Conservation (phyloP, 2,329 filamentous ascomycete species). For the Leptographium lundbergii region DNA sequence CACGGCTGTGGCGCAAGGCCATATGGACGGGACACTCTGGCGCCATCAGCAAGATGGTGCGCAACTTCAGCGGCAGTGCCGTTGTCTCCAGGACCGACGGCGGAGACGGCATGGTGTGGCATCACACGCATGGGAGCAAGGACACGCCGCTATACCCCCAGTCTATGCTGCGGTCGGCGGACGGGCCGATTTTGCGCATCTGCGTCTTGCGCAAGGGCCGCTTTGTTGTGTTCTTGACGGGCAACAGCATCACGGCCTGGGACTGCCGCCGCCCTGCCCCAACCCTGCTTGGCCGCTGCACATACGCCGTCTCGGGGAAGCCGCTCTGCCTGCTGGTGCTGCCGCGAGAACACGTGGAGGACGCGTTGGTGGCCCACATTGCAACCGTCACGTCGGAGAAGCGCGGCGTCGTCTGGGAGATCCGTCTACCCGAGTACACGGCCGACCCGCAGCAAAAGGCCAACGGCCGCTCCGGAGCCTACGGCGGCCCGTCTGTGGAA, state of each 20-base stretch:
- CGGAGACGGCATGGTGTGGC: slow-evolving; percentile 77
- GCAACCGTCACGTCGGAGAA: slow-evolving; percentile 73
- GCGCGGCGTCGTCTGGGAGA: slow-evolving; percentile 70
- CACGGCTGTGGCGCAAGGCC: slow-evolving; percentile 47
- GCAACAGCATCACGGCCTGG: slow-evolving; percentile 62
- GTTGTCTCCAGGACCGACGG: slow-evolving; percentile 69
- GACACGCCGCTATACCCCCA: slow-evolving; percentile 31
- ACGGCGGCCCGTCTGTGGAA: slow-evolving; percentile 30
- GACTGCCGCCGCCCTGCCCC: slow-evolving; percentile 55
- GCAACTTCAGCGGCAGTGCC: slow-evolving; percentile 68
- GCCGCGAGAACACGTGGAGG: slow-evolving; percentile 45
- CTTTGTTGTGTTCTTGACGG: slow-evolving; percentile 70
- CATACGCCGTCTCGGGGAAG: slow-evolving; percentile 52
- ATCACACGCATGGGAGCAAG: slow-evolving; percentile 42
- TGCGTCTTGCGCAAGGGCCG: slow-evolving; percentile 65
- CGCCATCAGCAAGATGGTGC: slow-evolving; percentile 72
- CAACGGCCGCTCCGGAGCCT: slow-evolving; percentile 18
- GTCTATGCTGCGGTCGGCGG: slow-evolving; percentile 49
- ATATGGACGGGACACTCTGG: slow-evolving; percentile 77
- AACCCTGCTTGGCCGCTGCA: slow-evolving; percentile 40
- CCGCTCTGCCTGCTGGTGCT: slow-evolving; percentile 70
- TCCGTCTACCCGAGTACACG: slow-evolving; percentile 45
- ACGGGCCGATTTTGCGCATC: slow-evolving; percentile 66
- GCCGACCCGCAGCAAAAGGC: background rate
- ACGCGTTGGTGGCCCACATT: slow-evolving; percentile 52